A percentile compares a stretch with the other conserved stretches of the same genome.
Conservation (phyloP, 2,329 filamentous ascomycete species). For the Reticulascus tulasneorum region DNA sequence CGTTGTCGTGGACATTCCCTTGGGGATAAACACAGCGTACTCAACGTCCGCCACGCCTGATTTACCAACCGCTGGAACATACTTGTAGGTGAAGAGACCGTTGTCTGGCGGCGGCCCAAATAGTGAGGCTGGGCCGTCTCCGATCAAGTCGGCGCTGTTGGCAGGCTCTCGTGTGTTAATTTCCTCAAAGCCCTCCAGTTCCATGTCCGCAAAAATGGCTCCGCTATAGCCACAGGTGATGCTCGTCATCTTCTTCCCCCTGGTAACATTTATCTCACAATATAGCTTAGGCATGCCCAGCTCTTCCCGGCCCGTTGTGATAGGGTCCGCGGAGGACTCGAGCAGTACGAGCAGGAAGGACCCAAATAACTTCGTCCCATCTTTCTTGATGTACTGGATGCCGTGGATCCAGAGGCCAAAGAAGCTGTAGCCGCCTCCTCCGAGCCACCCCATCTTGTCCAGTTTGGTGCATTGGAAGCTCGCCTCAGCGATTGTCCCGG, state of each 20-base stretch:
- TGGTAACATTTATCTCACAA: slow-evolving; percentile 42
- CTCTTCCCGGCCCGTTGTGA: slow-evolving; percentile 56
- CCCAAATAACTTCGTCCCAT: slow-evolving; percentile 42
- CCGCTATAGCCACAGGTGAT: slow-evolving; percentile 39
- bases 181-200: too few species aligned
- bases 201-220: slow-evolving; percentile 33
- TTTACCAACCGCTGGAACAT: slow-evolving; percentile 51
- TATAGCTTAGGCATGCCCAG: slow-evolving; percentile 59
- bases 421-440: slow-evolving; percentile 53
- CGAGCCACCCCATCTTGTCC: slow-evolving; percentile 55
- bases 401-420: slow-evolving; percentile 61
- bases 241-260: slow-evolving; percentile 23
- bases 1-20: slow-evolving; percentile 22
- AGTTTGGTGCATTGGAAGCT: slow-evolving; percentile 39
- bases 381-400: slow-evolving; percentile 50
- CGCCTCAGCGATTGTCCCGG: slow-evolving; percentile 39
- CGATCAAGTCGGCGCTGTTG: slow-evolving; percentile 18
- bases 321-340: slow-evolving; percentile 55
- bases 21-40: slow-evolving; percentile 40
- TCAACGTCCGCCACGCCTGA: slow-evolving; percentile 49
- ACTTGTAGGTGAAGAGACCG: slow-evolving; percentile 52
- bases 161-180: slow-evolving; percentile 25
- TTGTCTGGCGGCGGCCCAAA: too few species aligned
- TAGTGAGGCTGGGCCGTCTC: slow-evolving; percentile 7
- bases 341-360: slow-evolving; percentile 56